These are phyloP conservation scores for Candida nanaspora DNA, from an alignment of 805 yeast species.

Conservation along the genomic window DNA sequence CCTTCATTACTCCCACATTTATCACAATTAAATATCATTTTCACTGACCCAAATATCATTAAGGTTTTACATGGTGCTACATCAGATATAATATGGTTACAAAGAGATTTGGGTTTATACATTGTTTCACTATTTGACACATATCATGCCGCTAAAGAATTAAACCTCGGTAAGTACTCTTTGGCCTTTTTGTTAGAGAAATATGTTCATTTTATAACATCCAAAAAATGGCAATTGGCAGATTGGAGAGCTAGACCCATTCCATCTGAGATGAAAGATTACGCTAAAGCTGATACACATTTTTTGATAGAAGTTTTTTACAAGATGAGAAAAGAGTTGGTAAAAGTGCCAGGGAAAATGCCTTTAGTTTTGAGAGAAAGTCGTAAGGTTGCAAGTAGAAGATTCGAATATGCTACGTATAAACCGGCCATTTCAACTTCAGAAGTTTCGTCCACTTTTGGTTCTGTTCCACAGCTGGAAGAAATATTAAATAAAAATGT, in stretches of 20 bases:
- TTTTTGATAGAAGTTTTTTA: slow-evolving; percentile 78
- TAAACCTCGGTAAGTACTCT: slow-evolving; percentile 78
- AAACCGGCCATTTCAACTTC: slow-evolving; percentile 30
- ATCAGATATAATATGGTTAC: slow-evolving; percentile 96
- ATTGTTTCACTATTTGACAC: slow-evolving; percentile 90
- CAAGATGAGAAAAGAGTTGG: slow-evolving; percentile 55
- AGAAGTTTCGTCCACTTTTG: slow-evolving; percentile 22
- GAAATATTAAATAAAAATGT: slow-evolving; percentile 5
- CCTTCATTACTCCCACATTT: slow-evolving; percentile 60
- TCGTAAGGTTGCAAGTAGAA: slow-evolving; percentile 67
- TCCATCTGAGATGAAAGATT: slow-evolving; percentile 63
- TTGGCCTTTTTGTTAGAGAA: slow-evolving; percentile 77
- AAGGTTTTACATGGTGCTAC: slow-evolving; percentile 95
- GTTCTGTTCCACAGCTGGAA: slow-evolving; percentile 20
- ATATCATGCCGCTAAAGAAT: slow-evolving; percentile 73
- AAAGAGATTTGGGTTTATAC: slow-evolving; percentile 88
- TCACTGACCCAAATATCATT: slow-evolving; percentile 71
- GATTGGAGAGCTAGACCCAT: slow-evolving; percentile 95
- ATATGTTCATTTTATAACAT: slow-evolving; percentile 77
- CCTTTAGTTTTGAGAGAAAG: slow-evolving; percentile 67
- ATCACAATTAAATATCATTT: slow-evolving; percentile 57
- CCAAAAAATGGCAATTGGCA: slow-evolving; percentile 91
- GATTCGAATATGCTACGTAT: slow-evolving; percentile 75
- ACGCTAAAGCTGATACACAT: slow-evolving; percentile 95
- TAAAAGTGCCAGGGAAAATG: slow-evolving; percentile 36